Evolutionary conservation across 2,329 filamentous ascomycete genomes (phyloP).

Genomic region (Helicocarpus griseus): DNA sequence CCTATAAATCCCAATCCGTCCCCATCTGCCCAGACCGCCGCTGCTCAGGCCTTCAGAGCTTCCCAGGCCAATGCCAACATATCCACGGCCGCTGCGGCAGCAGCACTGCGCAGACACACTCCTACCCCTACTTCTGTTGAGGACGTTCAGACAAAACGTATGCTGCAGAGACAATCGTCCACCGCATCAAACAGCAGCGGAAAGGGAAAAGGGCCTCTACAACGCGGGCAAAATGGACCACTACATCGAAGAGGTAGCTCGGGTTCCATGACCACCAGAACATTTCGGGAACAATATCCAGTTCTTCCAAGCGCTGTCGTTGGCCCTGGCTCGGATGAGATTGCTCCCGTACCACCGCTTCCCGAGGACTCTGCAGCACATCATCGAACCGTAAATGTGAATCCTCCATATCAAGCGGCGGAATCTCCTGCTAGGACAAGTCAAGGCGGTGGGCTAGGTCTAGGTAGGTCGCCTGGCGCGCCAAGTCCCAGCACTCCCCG

Average conservation of each 20-base stretch:
- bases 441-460: conserved; percentile 24
- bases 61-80: conserved; percentile 55
- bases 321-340: conserved; percentile 39
- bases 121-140: conserved; percentile 69
- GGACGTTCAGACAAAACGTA: conserved; percentile 81
- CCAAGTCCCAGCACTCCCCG: conserved; percentile 13
- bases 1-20: conserved; percentile 55
- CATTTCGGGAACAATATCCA: conserved; percentile 71
- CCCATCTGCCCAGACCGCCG: conserved; percentile 68
- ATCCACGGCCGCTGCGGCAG: conserved; percentile 76
- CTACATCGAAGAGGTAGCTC: conserved; percentile 60
- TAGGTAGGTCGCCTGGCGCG: background rate
- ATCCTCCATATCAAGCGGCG: conserved; percentile 38
- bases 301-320: conserved; percentile 33
- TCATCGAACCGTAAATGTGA: conserved; percentile 42
- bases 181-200: conserved; percentile 55
- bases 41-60: conserved; percentile 68
- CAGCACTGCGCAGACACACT: conserved; percentile 69
- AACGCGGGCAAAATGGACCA: conserved; percentile 28
- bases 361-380: conserved; percentile 42
- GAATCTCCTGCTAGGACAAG: conserved; percentile 31
- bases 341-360: conserved; percentile 62
- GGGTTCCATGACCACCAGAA: conserved; percentile 78
- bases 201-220: conserved; percentile 27
- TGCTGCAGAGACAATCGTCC: conserved; percentile 61